phyloP scores from a whole-genome alignment of 1,139 yeast genomes.

The Hyphopichia burtonii region DNA sequence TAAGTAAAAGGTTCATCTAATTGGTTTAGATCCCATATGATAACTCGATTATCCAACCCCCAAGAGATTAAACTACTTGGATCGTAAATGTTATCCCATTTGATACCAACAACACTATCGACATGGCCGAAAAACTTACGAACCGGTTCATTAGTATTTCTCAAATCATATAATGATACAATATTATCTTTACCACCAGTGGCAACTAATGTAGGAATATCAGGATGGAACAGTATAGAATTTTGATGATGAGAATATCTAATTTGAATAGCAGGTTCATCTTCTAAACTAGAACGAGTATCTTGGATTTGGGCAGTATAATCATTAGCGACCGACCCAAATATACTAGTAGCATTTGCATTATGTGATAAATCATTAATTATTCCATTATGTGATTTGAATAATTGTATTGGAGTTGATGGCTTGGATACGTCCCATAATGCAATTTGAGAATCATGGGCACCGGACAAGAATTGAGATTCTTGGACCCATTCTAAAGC shows the following conservation, averaged over 20 bases:
- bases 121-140: conserved; percentile 52
- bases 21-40: conserved; percentile 50
- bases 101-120: conserved; percentile 37
- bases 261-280: conserved; percentile 43
- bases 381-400: conserved; percentile 48
- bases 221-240: conserved; percentile 50
- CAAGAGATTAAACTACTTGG: conserved; percentile 43
- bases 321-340: conserved; percentile 78
- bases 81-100: conserved; percentile 37
- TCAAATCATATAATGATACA: conserved; percentile 49
- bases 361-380: conserved; percentile 63
- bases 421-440: conserved; percentile 60
- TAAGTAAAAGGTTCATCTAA: conserved; percentile 45
- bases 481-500: conserved; percentile 64
- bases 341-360: conserved; percentile 39
- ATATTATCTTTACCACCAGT: conserved; percentile 56
- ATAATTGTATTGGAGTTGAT: conserved; percentile 42
- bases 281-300: conserved; percentile 43
- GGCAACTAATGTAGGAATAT: conserved; percentile 42
- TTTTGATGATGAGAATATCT: conserved; percentile 47
- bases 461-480: conserved; percentile 57
- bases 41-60: conserved; percentile 50
- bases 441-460: conserved; percentile 66
- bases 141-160: conserved; percentile 46
- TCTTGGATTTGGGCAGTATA: conserved; percentile 67